phyloP scores from a whole-genome alignment of 768 basidiomycete genomes.

The Pisolithus marmoratus region DNA sequence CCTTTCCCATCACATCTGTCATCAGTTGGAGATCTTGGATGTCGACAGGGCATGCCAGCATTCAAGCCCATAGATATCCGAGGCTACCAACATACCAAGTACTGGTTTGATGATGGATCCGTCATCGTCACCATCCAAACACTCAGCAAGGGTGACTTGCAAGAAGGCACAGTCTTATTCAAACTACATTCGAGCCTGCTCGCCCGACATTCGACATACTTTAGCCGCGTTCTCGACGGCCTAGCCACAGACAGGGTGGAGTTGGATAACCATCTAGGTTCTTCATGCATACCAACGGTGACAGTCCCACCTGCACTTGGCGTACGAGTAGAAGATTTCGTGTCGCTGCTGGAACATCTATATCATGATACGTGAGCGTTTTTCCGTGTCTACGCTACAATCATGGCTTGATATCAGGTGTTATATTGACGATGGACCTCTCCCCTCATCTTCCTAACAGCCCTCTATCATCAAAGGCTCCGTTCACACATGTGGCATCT shows the following conservation, averaged over 20 bases:
- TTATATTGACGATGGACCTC: not conserved
- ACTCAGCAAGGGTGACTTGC: not conserved
- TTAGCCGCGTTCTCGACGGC: conserved; percentile 4
- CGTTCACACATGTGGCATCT: conserved; percentile 45
- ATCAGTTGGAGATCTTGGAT: not conserved
- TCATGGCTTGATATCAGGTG: not conserved
- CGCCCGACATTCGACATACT: conserved; percentile 41
- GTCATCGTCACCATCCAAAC: conserved; percentile 41
- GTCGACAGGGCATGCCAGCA: not conserved
- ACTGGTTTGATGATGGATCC: conserved; percentile 67
- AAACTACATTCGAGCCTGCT: conserved; percentile 53
- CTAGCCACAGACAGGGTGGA: no score
- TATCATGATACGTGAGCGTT: conserved; percentile 62
- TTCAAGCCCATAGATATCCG: not conserved
- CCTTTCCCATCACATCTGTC: conserved; percentile 1
- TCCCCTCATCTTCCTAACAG: conserved; percentile 25
- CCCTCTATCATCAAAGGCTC: conserved; percentile 37
- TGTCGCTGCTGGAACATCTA: conserved; percentile 53
- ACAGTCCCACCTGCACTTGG: conserved; percentile 33
- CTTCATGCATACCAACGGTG: conserved; percentile 10
- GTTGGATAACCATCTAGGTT: not conserved
- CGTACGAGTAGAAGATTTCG: conserved; percentile 44
- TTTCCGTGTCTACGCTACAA: not conserved
- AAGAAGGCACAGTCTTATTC: conserved; percentile 33
- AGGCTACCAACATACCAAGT: conserved; percentile 37